Evolutionary conservation across 345 rosid genomes (phyloP), one percentile per base, ranked within the genome.

Genomic region (Citrus glauca): DNA sequence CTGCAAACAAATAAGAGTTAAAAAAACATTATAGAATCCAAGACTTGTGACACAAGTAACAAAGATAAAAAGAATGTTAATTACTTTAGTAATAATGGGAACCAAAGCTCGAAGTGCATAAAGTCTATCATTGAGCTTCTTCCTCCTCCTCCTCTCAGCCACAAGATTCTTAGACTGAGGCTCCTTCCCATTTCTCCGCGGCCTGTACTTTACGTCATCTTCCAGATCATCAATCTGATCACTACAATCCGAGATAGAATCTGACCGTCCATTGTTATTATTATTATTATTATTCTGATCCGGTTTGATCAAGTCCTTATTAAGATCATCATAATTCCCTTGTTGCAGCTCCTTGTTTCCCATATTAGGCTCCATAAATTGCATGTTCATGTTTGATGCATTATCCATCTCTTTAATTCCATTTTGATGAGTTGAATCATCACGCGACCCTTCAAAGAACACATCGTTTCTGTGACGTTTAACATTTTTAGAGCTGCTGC

Each of bases 121-220:
- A 76, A 96, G 94, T 82, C 97, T 90, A 32, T 93, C 98, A 37
- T 96, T 96, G 74, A 96, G 92, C 86, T 91, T 96, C 82, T 91
- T 96, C 86, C 99, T 91, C 69, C 98, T 90, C 79, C 81, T 88
- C 86, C 98, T 87, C 87, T 96, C 99, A 72, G 99, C 98, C 69
- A 82, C 75, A 55, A 96, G 92, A 82, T 96, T 96, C 81, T 94
- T 96, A 0, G 97, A 88, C 77, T 85, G 90, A 70, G 90, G 87
- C 32, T 78, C 86, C 79, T 88, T 90, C 7, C 92, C 93, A 4
- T 69, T 80, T 77, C 86, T 86, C 50, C 86, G 75, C 33, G 7
- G n/a, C n/a, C 24, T 56, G 24, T 70, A 79, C 84, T 85, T 87
- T 2, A 74, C 81, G 78, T 87, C 90, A 81, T 87, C 89, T 37